phyloP scores from a whole-genome alignment of 306 rosid species.

The Dalbergia oliveri region DNA sequence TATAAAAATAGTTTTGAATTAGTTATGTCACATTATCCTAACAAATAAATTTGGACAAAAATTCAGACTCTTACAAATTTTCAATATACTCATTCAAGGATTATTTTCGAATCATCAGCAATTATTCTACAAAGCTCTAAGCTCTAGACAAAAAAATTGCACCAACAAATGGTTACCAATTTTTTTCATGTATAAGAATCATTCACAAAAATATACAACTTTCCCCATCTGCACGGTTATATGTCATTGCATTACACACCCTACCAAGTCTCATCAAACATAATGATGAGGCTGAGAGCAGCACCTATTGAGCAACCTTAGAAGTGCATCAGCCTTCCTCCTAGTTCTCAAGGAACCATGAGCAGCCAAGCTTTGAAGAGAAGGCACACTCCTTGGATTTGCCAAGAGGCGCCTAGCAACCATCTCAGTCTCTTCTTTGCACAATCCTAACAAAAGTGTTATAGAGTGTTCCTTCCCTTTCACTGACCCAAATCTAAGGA shows the following conservation, averaged over 20 bases:
- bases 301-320: conserved; percentile 77
- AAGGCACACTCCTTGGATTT: conserved; percentile 84
- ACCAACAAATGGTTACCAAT: conserved; percentile 28
- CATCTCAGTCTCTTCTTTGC: conserved; percentile 85
- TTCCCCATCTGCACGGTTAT: conserved; percentile 6
- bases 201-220: conserved; percentile 52
- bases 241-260: conserved; percentile 5
- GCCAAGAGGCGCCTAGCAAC: conserved; percentile 75
- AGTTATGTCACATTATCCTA: no score
- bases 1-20: no score
- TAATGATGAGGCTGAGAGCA: conserved; percentile 75
- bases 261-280: conserved; percentile 34
- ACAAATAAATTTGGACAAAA: no score
- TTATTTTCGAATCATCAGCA: conserved; percentile 34
- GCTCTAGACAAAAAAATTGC: conserved; percentile 25
- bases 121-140: conserved; percentile 20
- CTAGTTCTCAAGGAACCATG: conserved; percentile 84
- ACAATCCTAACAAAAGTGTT: conserved; percentile 78
- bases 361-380: conserved; percentile 77
- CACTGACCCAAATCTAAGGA: conserved; percentile 87
- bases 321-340: conserved; percentile 88
- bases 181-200: conserved; percentile 45
- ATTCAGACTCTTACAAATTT: no score
- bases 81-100: not conserved
- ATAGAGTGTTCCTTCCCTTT: conserved; percentile 89